phyloP scores from a whole-genome alignment of 768 basidiomycete genomes.

The Favolaschia claudopus region DNA sequence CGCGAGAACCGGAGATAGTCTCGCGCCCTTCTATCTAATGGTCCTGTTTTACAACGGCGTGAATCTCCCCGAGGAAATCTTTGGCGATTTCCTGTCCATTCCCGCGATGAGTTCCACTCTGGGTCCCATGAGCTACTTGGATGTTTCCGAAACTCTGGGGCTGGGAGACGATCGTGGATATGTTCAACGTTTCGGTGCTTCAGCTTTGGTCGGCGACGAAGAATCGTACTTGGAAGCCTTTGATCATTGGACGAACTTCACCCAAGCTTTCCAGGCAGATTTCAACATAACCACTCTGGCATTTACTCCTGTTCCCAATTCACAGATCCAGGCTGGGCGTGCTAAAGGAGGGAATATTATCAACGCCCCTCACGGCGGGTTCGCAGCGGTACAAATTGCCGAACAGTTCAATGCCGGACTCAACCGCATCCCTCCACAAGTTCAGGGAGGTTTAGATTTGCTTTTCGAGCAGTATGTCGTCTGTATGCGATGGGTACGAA shows the following conservation, averaged over 20 bases:
- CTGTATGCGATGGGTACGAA: too few species aligned
- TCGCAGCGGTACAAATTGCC: conserved; percentile 43
- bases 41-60: conserved; percentile 47
- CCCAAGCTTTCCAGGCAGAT: conserved; percentile 29
- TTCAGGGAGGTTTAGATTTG: conserved; percentile 33
- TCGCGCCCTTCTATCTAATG: conserved; percentile 35
- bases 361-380: conserved; percentile 43
- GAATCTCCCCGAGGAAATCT: conserved; percentile 40
- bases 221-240: conserved; percentile 41
- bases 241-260: conserved; percentile 40
- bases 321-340: conserved; percentile 42
- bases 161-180: conserved; percentile 38
- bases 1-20: conserved; percentile 30
- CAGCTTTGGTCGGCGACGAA: conserved; percentile 42
- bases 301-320: conserved; percentile 46
- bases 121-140: conserved; percentile 44
- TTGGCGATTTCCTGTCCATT: conserved; percentile 49
- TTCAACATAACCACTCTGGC: conserved; percentile 39
- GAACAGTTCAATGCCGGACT: conserved; percentile 32
- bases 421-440: conserved; percentile 27
- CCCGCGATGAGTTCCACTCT: conserved; percentile 37
- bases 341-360: conserved; percentile 48
- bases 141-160: conserved; percentile 41
- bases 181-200: conserved; percentile 46
- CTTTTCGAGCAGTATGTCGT: conserved; percentile 43